Evolutionary conservation across 352 stramenopile species (phyloP).

Genomic region (Saprolegnia diclina): DNA sequence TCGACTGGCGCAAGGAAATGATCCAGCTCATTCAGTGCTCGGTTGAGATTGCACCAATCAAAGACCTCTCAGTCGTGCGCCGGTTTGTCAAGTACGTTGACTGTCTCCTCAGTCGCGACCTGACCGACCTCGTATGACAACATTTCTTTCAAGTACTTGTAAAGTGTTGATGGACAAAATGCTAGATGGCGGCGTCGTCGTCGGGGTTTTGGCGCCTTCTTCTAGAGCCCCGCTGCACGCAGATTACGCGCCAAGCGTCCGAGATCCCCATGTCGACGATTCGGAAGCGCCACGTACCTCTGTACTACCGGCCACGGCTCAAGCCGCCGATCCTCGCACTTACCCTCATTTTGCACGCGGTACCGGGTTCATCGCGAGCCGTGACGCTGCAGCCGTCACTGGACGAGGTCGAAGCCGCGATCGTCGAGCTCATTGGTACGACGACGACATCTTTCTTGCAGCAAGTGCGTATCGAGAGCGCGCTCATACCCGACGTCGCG

Average conservation of each 20-base stretch:
- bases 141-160: too few species aligned
- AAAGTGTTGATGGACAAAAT: too few species aligned
- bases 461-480: conserved; percentile 9
- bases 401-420: not conserved
- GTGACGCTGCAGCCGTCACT: conserved; percentile 5
- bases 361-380: not conserved
- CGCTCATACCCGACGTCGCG: not conserved
- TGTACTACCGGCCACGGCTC: not conserved
- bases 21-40: conserved; percentile 20
- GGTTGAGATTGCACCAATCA: not conserved
- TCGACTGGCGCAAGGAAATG: conserved; percentile 23
- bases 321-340: conserved; percentile 12
- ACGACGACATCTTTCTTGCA: not conserved
- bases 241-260: not conserved
- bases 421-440: conserved; percentile 9
- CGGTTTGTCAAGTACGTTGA: conserved; percentile 23
- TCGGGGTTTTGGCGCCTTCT: not conserved
- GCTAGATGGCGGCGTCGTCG: conserved; percentile 10
- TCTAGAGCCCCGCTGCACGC: conserved; percentile 8
- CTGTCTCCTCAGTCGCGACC: conserved; percentile 9
- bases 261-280: conserved; percentile 6
- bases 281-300: not conserved
- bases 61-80: not conserved
- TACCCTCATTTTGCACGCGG: not conserved
- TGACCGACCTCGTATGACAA: conserved; percentile 1